phyloP scores from a whole-genome alignment of 2,329 filamentous ascomycete genomes.

The Paecilomyces niveus region DNA sequence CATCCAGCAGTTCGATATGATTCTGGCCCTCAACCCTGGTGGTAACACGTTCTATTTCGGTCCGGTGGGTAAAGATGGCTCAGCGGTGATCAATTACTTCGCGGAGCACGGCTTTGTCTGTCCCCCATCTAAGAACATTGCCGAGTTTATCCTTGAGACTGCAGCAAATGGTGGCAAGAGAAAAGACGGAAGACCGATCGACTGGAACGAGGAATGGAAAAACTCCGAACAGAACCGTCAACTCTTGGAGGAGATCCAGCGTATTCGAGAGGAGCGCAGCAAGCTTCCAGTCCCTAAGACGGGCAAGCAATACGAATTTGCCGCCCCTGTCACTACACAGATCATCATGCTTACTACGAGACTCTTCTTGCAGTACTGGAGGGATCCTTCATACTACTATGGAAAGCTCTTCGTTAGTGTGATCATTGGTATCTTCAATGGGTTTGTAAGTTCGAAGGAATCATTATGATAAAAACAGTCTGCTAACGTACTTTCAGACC shows the following conservation, averaged over 20 bases:
- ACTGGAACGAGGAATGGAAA: constrained; percentile 72
- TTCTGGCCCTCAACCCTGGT: constrained; percentile 60
- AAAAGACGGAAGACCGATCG: constrained; percentile 48
- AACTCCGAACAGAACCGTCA: constrained; percentile 55
- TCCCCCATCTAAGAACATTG: constrained; percentile 59
- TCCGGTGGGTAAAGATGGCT: constrained; percentile 60
- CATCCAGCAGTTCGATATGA: constrained; percentile 67
- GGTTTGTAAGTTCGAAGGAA: constrained; percentile 41
- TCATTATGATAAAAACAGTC: background rate
- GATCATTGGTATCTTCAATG: constrained; percentile 69
- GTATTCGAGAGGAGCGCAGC: constrained; percentile 53
- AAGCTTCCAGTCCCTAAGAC: constrained; percentile 39
- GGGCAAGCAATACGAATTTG: constrained; percentile 50
- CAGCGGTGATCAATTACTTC: constrained; percentile 61
- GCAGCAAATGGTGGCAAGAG: constrained; percentile 50
- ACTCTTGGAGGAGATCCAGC: constrained; percentile 59
- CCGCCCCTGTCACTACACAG: constrained; percentile 57
- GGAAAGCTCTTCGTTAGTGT: constrained; percentile 67
- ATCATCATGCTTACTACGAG: constrained; percentile 61
- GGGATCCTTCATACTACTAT: constrained; percentile 69
- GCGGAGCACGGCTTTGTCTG: constrained; percentile 58
- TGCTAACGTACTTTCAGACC: constrained; percentile 35
- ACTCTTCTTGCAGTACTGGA: constrained; percentile 67
- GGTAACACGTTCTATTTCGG: constrained; percentile 70
- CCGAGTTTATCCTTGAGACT: constrained; percentile 61